Evolutionary conservation across 371 early-diverging fungal species (phyloP).

Genomic region (Lichtheimia ornata): DNA sequence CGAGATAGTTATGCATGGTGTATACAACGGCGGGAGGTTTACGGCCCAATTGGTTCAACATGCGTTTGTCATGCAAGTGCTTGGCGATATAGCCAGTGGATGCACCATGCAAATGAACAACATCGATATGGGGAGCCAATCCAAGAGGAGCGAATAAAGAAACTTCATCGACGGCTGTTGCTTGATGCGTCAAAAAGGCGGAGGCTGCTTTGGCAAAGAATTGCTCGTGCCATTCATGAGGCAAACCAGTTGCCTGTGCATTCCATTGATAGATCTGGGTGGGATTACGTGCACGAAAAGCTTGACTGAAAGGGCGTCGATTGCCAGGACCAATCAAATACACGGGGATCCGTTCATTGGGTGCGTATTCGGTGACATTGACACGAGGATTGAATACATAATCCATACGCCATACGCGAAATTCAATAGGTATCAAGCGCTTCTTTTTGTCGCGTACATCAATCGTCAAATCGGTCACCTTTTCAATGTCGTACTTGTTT

Average conservation of each 20-base stretch:
- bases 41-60: conserved; percentile 31
- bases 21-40: conserved; percentile 61
- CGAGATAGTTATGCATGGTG: conserved; percentile 66
- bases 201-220: conserved; percentile 66
- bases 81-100: conserved; percentile 61
- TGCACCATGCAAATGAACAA: conserved; percentile 68
- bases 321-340: conserved; percentile 65
- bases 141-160: conserved; percentile 53
- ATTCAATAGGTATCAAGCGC: conserved; percentile 33
- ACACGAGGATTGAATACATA: conserved; percentile 16
- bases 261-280: conserved; percentile 52
- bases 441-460: conserved; percentile 45
- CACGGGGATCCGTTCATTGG: conserved; percentile 43
- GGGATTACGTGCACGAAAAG: conserved; percentile 47
- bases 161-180: conserved; percentile 51
- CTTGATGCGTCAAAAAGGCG: conserved; percentile 50
- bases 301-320: conserved; percentile 56
- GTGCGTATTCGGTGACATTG: conserved; percentile 11
- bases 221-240: conserved; percentile 66
- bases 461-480: conserved; percentile 34
- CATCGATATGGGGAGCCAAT: conserved; percentile 44
- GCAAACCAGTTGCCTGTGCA: conserved; percentile 44
- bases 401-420: conserved; percentile 44
- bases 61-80: conserved; percentile 37
- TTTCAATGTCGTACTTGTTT: conserved; percentile 39